Conservation (phyloP, 441 rosid species). For the Brassica balearica region DNA sequence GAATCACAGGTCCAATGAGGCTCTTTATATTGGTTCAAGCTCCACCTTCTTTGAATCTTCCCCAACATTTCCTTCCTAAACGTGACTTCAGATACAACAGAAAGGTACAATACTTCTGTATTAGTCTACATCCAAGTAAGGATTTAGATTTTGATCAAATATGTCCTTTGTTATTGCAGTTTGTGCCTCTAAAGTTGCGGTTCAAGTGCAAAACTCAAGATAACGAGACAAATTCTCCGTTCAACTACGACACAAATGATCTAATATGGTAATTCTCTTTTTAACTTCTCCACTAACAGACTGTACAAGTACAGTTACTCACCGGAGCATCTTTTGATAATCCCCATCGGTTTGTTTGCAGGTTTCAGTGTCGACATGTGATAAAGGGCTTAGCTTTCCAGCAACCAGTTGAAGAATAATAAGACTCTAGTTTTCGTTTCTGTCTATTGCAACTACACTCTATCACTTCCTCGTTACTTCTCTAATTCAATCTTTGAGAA, state of each 20-base stretch:
- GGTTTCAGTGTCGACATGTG: conserved; percentile 86
- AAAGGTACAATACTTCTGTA: conserved; percentile 41
- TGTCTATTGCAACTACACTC: conserved; percentile 21
- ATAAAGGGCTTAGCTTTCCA: conserved; percentile 69
- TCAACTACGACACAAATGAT: conserved; percentile 53
- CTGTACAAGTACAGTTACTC: too few species aligned
- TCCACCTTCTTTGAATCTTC: conserved; percentile 70
- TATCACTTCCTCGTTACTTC: neutral
- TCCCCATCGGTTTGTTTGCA: conserved; percentile 32
- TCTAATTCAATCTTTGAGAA: neutral
- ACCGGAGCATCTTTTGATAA: neutral
- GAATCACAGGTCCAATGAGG: conserved; percentile 67
- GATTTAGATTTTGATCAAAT: neutral
- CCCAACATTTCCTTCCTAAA: conserved; percentile 91
- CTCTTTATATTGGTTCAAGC: conserved; percentile 84
- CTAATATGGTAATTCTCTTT: conserved; percentile 59
- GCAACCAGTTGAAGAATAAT: conserved; percentile 67
- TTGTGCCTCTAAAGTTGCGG: conserved; percentile 66
- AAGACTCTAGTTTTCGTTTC: conserved; percentile 25
- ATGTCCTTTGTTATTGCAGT: conserved; percentile 48
- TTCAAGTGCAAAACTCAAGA: conserved; percentile 66
- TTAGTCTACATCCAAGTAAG: conserved; percentile 3
- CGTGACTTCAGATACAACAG: conserved; percentile 85
- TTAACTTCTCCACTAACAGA: neutral
- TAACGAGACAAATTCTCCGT: conserved; percentile 41